phyloP scores from a whole-genome alignment of 1,284 basidiomycete species.

The Moesziomyces sp. region DNA sequence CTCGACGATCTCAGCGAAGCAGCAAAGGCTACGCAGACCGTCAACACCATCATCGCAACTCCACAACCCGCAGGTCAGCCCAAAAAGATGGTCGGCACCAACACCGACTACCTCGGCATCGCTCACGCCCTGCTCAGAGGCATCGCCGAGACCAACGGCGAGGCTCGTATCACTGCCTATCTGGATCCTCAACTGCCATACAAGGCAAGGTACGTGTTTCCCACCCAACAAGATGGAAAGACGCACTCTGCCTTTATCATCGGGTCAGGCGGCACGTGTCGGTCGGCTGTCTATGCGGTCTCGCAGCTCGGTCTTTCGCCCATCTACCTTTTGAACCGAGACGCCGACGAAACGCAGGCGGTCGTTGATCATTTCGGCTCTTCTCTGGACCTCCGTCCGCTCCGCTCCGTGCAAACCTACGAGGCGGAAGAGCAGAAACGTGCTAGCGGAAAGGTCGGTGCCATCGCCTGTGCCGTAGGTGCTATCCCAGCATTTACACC shows the following conservation, averaged over 20 bases:
- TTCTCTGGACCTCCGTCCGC: slow-evolving; percentile 39
- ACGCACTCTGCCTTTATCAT: slow-evolving; percentile 52
- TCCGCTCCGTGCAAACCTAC: slow-evolving; percentile 36
- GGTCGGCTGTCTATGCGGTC: slow-evolving; percentile 49
- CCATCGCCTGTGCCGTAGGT: slow-evolving; percentile 53
- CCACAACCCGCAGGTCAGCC: slow-evolving; percentile 18
- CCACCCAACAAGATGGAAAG: slow-evolving; percentile 18
- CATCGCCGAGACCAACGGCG: slow-evolving; percentile 25
- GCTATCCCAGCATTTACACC: slow-evolving; percentile 65
- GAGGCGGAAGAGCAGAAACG: slow-evolving; percentile 24
- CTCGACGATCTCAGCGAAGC: slow-evolving; percentile 50
- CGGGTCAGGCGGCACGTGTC: slow-evolving; percentile 52
- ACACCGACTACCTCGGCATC: slow-evolving; percentile 56
- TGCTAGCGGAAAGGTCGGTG: slow-evolving; percentile 34
- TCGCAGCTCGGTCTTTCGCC: slow-evolving; percentile 44
- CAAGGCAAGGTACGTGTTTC: slow-evolving; percentile 22
- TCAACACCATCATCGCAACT: slow-evolving; percentile 51
- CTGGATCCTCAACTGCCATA: slow-evolving; percentile 20
- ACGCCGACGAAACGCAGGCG: slow-evolving; percentile 41
- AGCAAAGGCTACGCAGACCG: slow-evolving; percentile 41
- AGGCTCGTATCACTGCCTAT: slow-evolving; percentile 26
- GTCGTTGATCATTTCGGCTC: slow-evolving; percentile 45
- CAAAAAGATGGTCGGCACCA: slow-evolving; percentile 50
- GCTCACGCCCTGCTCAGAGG: slow-evolving; percentile 40
- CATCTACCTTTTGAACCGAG: slow-evolving; percentile 51